Evolutionary conservation across 768 basidiomycete species (phyloP), one percentile per base, ranked within the genome.

Genomic region (Suillus tomentosus): DNA sequence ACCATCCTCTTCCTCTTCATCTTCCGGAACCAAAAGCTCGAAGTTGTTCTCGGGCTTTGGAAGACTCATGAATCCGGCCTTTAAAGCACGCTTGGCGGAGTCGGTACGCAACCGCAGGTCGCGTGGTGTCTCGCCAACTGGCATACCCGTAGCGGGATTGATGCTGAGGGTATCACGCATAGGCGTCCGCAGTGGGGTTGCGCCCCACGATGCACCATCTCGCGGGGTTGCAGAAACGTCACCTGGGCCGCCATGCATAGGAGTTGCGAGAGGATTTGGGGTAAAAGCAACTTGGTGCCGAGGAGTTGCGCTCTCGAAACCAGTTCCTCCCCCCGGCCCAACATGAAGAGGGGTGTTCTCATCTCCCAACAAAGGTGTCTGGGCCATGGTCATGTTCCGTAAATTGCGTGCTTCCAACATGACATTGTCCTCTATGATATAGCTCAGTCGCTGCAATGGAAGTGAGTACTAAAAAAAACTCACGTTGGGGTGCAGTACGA

Each of bases 11-110:
- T 86, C 91, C 1, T 58, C 57, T 60, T 94, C 92, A 19, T 94
- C 92, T 68, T 96, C 96, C 3, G 93, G 94, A 10, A 96, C 88
- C 50, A 96, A 84, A 54, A 99, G 79, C 77, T 99, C 96, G 70
- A 98, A 99, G 76, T 99, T 96, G 75, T 99, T 98, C 79, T 98
- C 94, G 0, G 97, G 95, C 68, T 88, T 89, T 0, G 97, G 97
- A 17, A 99, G 81, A 65, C 76, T 88, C 78, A 84, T 84, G 78
- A 99, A 98, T 6, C 90, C 92, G 11, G 87, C 85, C 68, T 90
- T 83, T 60, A 99, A 83, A 1, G 90, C 87, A 45, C 89, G 85
- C 74, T 95, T 94, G 5, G 86, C 82, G 27, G 88, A 85, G 62
- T 82, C 82, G 15, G 77, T 74, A 34, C 85, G 89, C 62, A 87